Evolutionary conservation across 106 monocot genomes (phyloP).

Genomic region (Ottelia alismoides): DNA sequence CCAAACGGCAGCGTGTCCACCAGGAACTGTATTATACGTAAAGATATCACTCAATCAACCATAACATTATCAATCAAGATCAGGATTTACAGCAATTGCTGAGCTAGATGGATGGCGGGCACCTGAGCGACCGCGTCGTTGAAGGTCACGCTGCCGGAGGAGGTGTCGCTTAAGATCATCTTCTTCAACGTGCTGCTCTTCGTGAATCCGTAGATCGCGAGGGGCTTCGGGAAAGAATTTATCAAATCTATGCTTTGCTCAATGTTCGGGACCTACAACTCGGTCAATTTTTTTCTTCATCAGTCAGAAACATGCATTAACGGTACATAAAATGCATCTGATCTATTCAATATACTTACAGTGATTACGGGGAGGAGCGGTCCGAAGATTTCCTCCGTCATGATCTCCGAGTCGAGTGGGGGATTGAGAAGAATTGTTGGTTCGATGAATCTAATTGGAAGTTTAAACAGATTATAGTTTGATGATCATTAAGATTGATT

Average conservation of each 20-base stretch:
- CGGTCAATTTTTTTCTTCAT: no score
- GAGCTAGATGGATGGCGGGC: not conserved
- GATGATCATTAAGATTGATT: no score
- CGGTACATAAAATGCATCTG: no score
- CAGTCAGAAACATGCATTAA: no score
- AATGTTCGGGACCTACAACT: slow-evolving; percentile 65
- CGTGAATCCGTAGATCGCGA: slow-evolving; percentile 81
- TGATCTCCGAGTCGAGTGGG: slow-evolving; percentile 65
- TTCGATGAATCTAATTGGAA: slow-evolving; percentile 68
- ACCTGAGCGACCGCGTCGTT: slow-evolving; percentile 78
- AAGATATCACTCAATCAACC: not conserved
- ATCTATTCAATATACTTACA: no score
- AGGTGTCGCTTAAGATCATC: slow-evolving; percentile 52
- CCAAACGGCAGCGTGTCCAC: slow-evolving; percentile 22
- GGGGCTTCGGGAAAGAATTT: slow-evolving; percentile 49
- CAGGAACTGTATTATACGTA: slow-evolving; percentile 7
- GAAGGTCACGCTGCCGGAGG: slow-evolving; percentile 61
- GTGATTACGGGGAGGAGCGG: slow-evolving; percentile 44
- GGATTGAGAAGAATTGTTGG: slow-evolving; percentile 82
- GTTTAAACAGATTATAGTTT: no score
- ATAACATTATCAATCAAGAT: not conserved
- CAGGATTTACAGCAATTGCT: no score
- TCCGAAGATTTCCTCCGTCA: slow-evolving; percentile 80
- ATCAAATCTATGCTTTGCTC: slow-evolving; percentile 69
- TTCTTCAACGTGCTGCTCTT: slow-evolving; percentile 30